Conservation (phyloP, 371 early-diverging fungal species). For the Apophysomyces trapeziformis region DNA sequence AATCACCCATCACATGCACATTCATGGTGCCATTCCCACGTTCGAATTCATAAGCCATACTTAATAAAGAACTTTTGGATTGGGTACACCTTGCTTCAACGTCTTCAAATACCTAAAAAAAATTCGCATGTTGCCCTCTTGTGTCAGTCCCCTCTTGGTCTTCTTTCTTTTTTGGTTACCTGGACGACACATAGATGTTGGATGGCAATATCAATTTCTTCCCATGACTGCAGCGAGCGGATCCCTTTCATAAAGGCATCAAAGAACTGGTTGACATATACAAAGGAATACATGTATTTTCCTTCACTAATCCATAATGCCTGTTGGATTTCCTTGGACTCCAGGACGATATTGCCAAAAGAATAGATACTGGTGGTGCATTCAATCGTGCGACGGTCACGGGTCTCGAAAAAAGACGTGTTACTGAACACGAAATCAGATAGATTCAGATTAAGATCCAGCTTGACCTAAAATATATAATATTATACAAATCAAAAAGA, state of each 20-base stretch:
- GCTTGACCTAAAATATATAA: slow-evolving; percentile 27
- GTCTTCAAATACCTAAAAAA: slow-evolving; percentile 54
- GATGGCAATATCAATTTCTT: slow-evolving; percentile 58
- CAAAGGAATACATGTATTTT: slow-evolving; percentile 56
- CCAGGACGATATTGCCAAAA: slow-evolving; percentile 66
- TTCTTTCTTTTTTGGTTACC: slow-evolving; percentile 18
- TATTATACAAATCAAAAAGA: background rate
- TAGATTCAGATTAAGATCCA: slow-evolving; percentile 48
- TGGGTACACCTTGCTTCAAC: slow-evolving; percentile 41
- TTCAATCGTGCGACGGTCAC: slow-evolving; percentile 53
- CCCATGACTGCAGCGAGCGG: slow-evolving; percentile 48
- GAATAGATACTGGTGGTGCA: slow-evolving; percentile 69
- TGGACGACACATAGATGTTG: slow-evolving; percentile 60
- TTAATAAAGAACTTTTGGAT: slow-evolving; percentile 19
- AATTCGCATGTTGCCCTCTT: no score
- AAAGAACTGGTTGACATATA: slow-evolving; percentile 66
- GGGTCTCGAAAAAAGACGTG: slow-evolving; percentile 59
- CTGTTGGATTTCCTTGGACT: slow-evolving; percentile 62
- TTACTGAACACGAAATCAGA: slow-evolving; percentile 50
- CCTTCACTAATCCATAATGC: slow-evolving; percentile 47
- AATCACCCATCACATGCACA: slow-evolving; percentile 24
- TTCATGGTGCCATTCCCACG: slow-evolving; percentile 52
- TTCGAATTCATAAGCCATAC: slow-evolving; percentile 59
- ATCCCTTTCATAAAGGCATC: slow-evolving; percentile 60
- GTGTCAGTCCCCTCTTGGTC: no score